phyloP scores from a whole-genome alignment of 2,329 filamentous ascomycete genomes.

The Pyrenochaeta sp. region DNA sequence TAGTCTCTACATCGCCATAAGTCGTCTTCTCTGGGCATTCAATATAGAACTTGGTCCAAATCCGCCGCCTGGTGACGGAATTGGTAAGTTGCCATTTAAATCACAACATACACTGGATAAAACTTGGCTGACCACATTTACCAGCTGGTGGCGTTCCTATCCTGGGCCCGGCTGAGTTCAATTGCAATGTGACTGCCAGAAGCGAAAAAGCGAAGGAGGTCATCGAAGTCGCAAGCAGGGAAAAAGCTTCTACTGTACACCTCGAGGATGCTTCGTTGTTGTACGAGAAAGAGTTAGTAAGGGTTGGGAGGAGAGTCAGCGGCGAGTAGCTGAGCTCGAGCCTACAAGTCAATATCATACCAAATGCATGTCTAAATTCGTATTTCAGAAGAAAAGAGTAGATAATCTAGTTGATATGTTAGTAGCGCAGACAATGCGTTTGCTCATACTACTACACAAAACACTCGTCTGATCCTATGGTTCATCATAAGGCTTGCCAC shows the following conservation, averaged over 20 bases:
- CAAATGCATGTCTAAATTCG: background rate
- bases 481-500: too few species aligned
- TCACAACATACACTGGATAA: background rate
- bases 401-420: background rate
- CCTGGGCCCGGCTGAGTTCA: slow-evolving; percentile 1
- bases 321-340: background rate
- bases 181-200: slow-evolving; percentile 1
- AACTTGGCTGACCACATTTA: background rate
- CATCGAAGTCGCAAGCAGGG: slow-evolving; percentile 1
- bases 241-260: background rate
- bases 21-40: slow-evolving; percentile 2
- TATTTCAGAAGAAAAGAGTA: background rate
- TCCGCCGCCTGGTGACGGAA: background rate
- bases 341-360: background rate
- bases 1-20: slow-evolving; percentile 1
- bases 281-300: slow-evolving; percentile 1
- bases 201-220: background rate
- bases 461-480: too few species aligned
- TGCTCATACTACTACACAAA: background rate
- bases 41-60: slow-evolving; percentile 1
- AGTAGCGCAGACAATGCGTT: background rate
- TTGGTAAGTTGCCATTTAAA: background rate
- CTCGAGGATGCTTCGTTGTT: background rate
- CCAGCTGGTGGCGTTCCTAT: slow-evolving; percentile 2
- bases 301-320: background rate